Base-by-base conservation (phyloP, 1,284 basidiomycete genomes). In the Microbotryomycetes sp. region DNA sequence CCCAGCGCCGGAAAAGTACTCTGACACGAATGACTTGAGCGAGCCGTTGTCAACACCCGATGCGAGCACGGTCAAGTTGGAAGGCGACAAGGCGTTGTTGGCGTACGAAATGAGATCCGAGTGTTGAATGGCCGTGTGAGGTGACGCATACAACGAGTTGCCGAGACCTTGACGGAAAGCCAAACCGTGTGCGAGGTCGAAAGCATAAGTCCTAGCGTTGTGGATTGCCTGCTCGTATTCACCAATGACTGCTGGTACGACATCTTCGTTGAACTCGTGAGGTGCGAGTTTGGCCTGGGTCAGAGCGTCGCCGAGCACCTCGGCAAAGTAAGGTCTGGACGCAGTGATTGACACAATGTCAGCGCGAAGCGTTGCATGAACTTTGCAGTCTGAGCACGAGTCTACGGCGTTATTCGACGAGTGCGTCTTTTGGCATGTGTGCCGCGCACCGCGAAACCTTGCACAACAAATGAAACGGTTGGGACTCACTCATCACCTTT, bases 161-260 rank as follows among this genome's bases (percentile, higher is more conserved):
- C 92, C 91, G 72, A 97, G 88, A 29, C 92, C 90, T 58, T 80
- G 80, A 73, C 91, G 89, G 87, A 96, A 96, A 50, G 92, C 92
- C 60, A 92, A 79, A 50, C 82, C 78, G 76, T 96, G 92, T 22
- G 91, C 91, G 55, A 86, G 77, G 74, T 97, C 92, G 62, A 92
- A 60, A 31, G 88, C 88, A 65, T 80, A 79, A 2, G 82, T 82
- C 16, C 81, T 80, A 16, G 89, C 84, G 67, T 87, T 79, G 47
- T 80, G 75, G 56, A 80, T 76, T n/a, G 85, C 87, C 48, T 82
- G 79, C 42, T 81, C 76, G 48, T 85, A 79, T 74, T 96, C 92
- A 60, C 82, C 80, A 61, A 84, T 80, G 62, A 92, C 81, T 53
- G 83, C 77, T 42, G 91, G 90, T 12, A 85, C 78, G 60, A 96